Base-by-base conservation (phyloP, 768 basidiomycete species). In the Daedaleopsis nitida region DNA sequence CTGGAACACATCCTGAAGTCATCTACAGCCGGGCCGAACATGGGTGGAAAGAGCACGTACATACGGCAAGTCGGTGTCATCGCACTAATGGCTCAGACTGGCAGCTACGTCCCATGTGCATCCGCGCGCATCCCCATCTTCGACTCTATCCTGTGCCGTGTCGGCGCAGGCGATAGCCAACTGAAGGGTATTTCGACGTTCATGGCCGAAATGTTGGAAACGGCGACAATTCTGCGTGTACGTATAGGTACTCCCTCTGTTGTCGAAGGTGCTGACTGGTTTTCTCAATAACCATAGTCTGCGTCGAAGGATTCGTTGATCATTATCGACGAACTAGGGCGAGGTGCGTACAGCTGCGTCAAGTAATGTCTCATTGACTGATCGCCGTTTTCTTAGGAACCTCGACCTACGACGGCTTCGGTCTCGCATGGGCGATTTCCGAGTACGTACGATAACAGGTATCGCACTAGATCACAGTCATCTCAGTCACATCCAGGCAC, bases 181-280 rank as follows among this genome's bases (percentile, higher is more conserved):
- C 77, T 98, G 48, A 98, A 97, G 74, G 97, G 97, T 12, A 94
- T 99, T 0, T 96, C 94, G 24, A 99, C 96, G 0, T 99, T 99
- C 73, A 98, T 98, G 96, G 96, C 95, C 1, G 97, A 99, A 75
- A 98, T 98, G 97, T 82, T 99, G 32, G 97, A 99, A 74, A 98
- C 96, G 0, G 96, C 97, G 0, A 93, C 92, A 0, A 98, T 98
- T 68, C 82, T 99, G 45, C 83, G 89, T 68, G 94, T 93, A 39
- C 32, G 86, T 68, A 44, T n/a, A 56, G 49, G 37, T 13, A 39
- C 32, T 43, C 16, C 10, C 16, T 11, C 16, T 34, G 27, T 38
- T 13, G 45, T 12, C 7, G 11, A 8, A n/a, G 5, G 21, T 47
- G 23, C 52, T 52, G n/a, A 19, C 37, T 62, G 13, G 24, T 14